A percentile compares a stretch with the other conserved stretches of the same genome.
These are phyloP conservation scores for Fusarium globosum DNA, from an alignment of 2,329 filamentous ascomycete species.

Conservation along the genomic window DNA sequence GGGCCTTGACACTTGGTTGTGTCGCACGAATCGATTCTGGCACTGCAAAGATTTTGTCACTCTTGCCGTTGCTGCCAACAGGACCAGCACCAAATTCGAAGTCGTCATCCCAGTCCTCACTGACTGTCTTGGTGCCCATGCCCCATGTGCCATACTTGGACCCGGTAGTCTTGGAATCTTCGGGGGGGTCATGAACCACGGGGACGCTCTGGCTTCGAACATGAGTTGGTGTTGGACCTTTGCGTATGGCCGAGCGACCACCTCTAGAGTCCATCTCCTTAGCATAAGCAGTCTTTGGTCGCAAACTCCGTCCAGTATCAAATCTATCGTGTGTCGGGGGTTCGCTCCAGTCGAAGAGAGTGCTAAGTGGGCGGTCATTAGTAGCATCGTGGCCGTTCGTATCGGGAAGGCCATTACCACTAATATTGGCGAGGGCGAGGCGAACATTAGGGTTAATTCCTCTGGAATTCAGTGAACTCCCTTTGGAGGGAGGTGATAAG, in stretches of 20 bases:
- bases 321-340: constrained; percentile 70
- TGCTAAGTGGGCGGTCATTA: constrained; percentile 68
- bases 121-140: constrained; percentile 79
- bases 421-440: constrained; percentile 64
- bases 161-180: constrained; percentile 63
- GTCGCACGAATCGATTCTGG: constrained; percentile 83
- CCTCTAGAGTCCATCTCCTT: constrained; percentile 78
- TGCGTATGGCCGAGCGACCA: constrained; percentile 74
- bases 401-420: constrained; percentile 57
- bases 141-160: constrained; percentile 87
- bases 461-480: constrained; percentile 63
- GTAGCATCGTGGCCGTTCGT: constrained; percentile 35
- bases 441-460: constrained; percentile 65
- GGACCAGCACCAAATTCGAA: constrained; percentile 76
- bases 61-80: constrained; percentile 51
- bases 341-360: constrained; percentile 83
- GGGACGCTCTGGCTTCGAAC: constrained; percentile 86
- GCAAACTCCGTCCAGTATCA: constrained; percentile 67
- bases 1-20: constrained; percentile 83
- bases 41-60: constrained; percentile 56
- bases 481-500: constrained; percentile 66
- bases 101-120: constrained; percentile 91
- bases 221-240: constrained; percentile 75
- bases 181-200: constrained; percentile 72
- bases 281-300: constrained; percentile 80